These are phyloP conservation scores for Dictyophora rubrovolvata DNA, from an alignment of 768 basidiomycete genomes.

Conservation along the genomic window DNA sequence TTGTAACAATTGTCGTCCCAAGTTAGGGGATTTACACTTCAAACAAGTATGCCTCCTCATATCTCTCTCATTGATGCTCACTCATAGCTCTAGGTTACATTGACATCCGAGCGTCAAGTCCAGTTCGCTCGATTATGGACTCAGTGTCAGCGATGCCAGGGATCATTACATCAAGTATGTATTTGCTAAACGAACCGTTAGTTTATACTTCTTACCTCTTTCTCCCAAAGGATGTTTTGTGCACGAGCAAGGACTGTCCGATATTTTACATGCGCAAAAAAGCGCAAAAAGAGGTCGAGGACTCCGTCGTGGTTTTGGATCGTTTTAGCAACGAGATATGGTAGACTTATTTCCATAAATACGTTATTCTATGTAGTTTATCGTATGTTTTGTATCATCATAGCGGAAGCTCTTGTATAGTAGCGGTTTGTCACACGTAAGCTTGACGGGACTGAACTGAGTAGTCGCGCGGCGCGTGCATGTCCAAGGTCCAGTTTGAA, in stretches of 20 bases:
- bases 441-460: too few species aligned
- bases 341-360: slow-evolving; percentile 25
- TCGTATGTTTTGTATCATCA: not conserved
- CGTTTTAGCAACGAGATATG: slow-evolving; percentile 74
- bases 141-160: slow-evolving; percentile 97
- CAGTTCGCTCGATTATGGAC: slow-evolving; percentile 96
- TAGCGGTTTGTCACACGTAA: not conserved
- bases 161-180: slow-evolving; percentile 76
- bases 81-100: slow-evolving; percentile 25
- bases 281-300: slow-evolving; percentile 94
- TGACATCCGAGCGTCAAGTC: slow-evolving; percentile 73
- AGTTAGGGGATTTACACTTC: slow-evolving; percentile 83
- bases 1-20: slow-evolving; percentile 84
- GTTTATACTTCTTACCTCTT: not conserved
- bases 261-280: slow-evolving; percentile 99
- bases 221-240: slow-evolving; percentile 73
- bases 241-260: slow-evolving; percentile 94
- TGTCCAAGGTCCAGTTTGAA: not conserved
- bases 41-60: slow-evolving; percentile 54
- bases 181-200: not conserved
- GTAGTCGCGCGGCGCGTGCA: too few species aligned
- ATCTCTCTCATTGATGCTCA: not conserved
- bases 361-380: not conserved
- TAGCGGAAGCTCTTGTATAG: not conserved
- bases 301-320: slow-evolving; percentile 65